Evolutionary conservation across 2,329 filamentous ascomycete genomes (phyloP).

Genomic region (Aphanoascus verrucosus): DNA sequence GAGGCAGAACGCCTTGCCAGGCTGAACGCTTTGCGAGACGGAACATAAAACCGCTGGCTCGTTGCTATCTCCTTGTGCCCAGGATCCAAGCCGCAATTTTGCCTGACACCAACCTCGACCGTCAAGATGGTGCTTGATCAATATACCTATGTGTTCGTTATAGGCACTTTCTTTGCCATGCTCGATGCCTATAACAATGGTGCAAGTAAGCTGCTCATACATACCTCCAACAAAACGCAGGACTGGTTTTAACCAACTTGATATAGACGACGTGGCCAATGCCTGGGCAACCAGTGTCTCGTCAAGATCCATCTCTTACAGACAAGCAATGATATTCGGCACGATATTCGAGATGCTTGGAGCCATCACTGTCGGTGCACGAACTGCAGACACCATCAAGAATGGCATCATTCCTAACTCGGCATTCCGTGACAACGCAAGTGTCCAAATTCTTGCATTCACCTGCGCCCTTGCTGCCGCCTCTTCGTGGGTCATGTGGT

Average conservation of each 20-base stretch:
- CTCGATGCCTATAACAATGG: conserved; percentile 71
- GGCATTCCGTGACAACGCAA: conserved; percentile 51
- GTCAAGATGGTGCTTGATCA: conserved; percentile 48
- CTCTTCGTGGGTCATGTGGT: conserved; percentile 70
- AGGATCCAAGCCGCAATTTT: too few species aligned
- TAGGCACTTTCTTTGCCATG: conserved; percentile 65
- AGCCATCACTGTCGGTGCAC: conserved; percentile 55
- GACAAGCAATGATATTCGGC: conserved; percentile 57
- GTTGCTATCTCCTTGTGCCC: background rate
- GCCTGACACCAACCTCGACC: background rate
- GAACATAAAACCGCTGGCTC: background rate
- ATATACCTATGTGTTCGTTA: conserved; percentile 62
- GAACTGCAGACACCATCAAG: conserved; percentile 68
- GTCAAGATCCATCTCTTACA: conserved; percentile 62
- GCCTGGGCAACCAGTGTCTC: conserved; percentile 72
- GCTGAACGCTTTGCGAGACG: too few species aligned
- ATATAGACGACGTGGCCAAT: conserved; percentile 69
- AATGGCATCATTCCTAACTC: conserved; percentile 58
- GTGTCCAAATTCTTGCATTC: conserved; percentile 59
- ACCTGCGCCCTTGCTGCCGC: conserved; percentile 54
- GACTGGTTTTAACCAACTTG: conserved; percentile 8
- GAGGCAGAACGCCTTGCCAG: too few species aligned
- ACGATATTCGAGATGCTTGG: conserved; percentile 59
- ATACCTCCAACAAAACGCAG: background rate
- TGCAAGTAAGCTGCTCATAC: conserved; percentile 49